Conservation (phyloP, 1,139 yeast species). For the Yamadazyma kanchanaburiensis region DNA sequence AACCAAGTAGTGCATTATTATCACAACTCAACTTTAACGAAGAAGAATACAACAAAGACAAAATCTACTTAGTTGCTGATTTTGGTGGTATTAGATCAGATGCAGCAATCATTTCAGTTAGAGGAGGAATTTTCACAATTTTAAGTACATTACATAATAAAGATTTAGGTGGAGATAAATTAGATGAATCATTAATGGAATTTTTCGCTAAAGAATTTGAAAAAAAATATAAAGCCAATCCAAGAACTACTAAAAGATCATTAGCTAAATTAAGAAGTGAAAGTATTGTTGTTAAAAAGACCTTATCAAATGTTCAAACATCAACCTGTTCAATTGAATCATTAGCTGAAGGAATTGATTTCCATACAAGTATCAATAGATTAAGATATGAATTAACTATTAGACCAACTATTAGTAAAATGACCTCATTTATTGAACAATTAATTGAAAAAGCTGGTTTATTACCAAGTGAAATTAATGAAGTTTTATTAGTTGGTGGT, state of each 20-base stretch:
- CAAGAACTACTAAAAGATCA: slow-evolving; percentile 78
- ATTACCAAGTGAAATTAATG: slow-evolving; percentile 84
- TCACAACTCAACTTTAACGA: slow-evolving; percentile 64
- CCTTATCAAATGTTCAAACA: slow-evolving; percentile 84
- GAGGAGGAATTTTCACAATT: slow-evolving; percentile 91
- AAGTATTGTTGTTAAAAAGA: slow-evolving; percentile 82
- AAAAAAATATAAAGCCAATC: slow-evolving; percentile 80
- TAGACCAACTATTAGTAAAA: slow-evolving; percentile 71
- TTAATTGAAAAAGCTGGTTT: slow-evolving; percentile 79
- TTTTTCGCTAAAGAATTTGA: slow-evolving; percentile 90
- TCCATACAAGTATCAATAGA: slow-evolving; percentile 90
- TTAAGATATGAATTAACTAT: slow-evolving; percentile 88
- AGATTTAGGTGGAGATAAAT: slow-evolving; percentile 82
- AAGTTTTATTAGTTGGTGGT: slow-evolving; percentile 93
- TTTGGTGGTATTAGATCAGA: slow-evolving; percentile 97
- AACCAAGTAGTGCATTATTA: slow-evolving; percentile 88
- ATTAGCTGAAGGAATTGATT: slow-evolving; percentile 90
- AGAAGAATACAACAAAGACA: slow-evolving; percentile 61
- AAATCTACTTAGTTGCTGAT: slow-evolving; percentile 88
- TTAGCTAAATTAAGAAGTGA: slow-evolving; percentile 86
- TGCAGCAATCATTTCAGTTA: slow-evolving; percentile 88
- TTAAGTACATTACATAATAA: slow-evolving; percentile 83
- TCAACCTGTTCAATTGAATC: slow-evolving; percentile 95
- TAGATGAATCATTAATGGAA: slow-evolving; percentile 79
- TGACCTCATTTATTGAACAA: slow-evolving; percentile 72